Evolutionary conservation across 2,329 filamentous ascomycete species (phyloP), one percentile per base, ranked within the genome.

Genomic region (Trichoderma gracile): DNA sequence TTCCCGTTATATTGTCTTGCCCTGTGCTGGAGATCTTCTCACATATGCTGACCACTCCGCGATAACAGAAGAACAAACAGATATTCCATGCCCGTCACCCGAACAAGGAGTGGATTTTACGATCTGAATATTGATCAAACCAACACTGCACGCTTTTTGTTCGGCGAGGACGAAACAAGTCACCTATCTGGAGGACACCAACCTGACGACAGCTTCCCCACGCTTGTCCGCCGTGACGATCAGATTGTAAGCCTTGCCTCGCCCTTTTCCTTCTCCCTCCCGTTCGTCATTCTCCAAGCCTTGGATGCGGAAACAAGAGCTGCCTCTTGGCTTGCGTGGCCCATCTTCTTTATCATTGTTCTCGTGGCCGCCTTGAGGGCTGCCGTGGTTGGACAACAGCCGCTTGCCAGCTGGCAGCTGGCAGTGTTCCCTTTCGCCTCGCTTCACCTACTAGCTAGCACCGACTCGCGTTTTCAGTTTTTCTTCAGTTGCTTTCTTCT

Each of bases 1-100:
- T 17, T 43, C 5, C 15, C 14, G 4, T 17, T 25, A 3, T 19
- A n/a, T 43, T 6, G n/a, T 17, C 40, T 56, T 50, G 46, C 58
- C 15, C 42, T 12, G 12, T 21, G 23, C 52, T n/a, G 5, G 30
- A 30, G 42, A 42, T 19, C 45, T 7, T n/a, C 17, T 27, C 30
- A 12, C 14, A 53, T 53, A 30, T 63, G 62, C 72, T 74, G 47
- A 74, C 65, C 27, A 69, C 69, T 66, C 40, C 52, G 14, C 60
- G 46, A 43, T 68, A 65, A 71, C 66, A 67, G 70, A 71, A 96
- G 92, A 69, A 83, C 89, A 66, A 96, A 97, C 75, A 90, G 94
- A 68, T 96, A 96, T 77, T 97, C 94, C 5, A 93, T 97, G 90
- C 94, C 94, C 38, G 90, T 94, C 58, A 92, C 90, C 54, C 84